phyloP scores from a whole-genome alignment of 805 yeast genomes.

The Cephaloascus fragrans region DNA sequence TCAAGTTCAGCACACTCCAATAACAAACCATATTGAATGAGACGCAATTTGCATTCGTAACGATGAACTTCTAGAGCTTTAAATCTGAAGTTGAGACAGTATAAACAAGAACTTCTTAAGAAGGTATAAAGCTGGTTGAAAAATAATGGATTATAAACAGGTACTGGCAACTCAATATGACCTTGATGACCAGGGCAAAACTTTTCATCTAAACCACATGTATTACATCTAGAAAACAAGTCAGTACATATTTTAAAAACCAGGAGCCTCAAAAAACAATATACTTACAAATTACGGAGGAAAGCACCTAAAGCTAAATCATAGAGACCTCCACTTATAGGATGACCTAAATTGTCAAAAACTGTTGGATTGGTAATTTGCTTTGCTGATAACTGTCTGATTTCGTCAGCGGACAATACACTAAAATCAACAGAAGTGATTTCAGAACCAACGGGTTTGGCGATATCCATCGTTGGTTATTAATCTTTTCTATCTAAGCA shows the following conservation, averaged over 20 bases:
- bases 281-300: conserved; percentile 50
- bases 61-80: conserved; percentile 62
- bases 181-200: conserved; percentile 98
- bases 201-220: conserved; percentile 92
- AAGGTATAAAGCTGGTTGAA: conserved; percentile 84
- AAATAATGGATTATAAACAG: conserved; percentile 90
- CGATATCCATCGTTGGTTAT: conserved; percentile 76
- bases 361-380: conserved; percentile 93
- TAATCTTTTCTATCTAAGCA: neutral
- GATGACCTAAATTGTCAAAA: conserved; percentile 94
- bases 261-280: conserved; percentile 1
- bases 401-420: conserved; percentile 71
- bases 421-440: conserved; percentile 89
- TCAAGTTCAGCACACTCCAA: conserved; percentile 72
- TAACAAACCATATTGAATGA: conserved; percentile 83
- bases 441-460: conserved; percentile 94
- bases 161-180: conserved; percentile 92
- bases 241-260: neutral
- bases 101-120: conserved; percentile 78
- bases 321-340: conserved; percentile 86
- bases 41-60: conserved; percentile 64
- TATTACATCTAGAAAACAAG: conserved; percentile 46
- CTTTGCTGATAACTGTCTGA: conserved; percentile 81
- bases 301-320: conserved; percentile 96
- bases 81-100: conserved; percentile 80